These are phyloP conservation scores for Viola odorata DNA, from an alignment of 345 rosid species.

Conservation along the genomic window DNA sequence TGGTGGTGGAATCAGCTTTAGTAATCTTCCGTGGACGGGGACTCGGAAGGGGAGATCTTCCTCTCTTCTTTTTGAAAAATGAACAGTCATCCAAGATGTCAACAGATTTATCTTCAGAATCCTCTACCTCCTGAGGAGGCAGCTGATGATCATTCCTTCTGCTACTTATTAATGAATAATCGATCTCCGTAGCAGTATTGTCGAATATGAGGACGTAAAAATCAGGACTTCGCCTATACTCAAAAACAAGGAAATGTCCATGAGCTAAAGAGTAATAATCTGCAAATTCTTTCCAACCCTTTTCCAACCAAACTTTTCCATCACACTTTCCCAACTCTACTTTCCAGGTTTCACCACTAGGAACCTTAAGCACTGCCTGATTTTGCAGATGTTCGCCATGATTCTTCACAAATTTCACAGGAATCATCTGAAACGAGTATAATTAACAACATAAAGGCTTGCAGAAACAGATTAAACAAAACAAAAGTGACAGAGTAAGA, in stretches of 20 bases:
- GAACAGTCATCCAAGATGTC: background rate
- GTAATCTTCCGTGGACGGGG: conserved; percentile 10
- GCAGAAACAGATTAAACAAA: background rate
- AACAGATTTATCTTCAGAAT: background rate
- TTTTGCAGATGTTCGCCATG: conserved; percentile 15
- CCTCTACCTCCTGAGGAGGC: background rate
- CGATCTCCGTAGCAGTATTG: conserved; percentile 16
- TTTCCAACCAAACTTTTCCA: conserved; percentile 17
- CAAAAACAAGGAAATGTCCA: conserved; percentile 22
- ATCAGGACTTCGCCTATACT: conserved; percentile 12
- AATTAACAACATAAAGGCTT: background rate
- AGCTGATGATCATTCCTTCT: too few species aligned
- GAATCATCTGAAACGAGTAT: conserved; percentile 20
- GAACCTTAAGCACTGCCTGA: conserved; percentile 11
- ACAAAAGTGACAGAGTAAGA: background rate
- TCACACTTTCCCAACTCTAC: conserved; percentile 14
- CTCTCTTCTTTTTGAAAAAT: background rate
- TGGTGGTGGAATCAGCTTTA: too few species aligned
- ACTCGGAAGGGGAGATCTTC: background rate
- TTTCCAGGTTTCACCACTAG: conserved; percentile 24
- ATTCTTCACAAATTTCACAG: conserved; percentile 16
- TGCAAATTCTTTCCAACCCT: conserved; percentile 28
- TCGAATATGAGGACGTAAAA: conserved; percentile 23
- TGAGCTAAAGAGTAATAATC: conserved; percentile 13
- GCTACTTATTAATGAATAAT: conserved; percentile 4